phyloP scores from a whole-genome alignment of 1,139 yeast genomes.

The Candida glucosophila region DNA sequence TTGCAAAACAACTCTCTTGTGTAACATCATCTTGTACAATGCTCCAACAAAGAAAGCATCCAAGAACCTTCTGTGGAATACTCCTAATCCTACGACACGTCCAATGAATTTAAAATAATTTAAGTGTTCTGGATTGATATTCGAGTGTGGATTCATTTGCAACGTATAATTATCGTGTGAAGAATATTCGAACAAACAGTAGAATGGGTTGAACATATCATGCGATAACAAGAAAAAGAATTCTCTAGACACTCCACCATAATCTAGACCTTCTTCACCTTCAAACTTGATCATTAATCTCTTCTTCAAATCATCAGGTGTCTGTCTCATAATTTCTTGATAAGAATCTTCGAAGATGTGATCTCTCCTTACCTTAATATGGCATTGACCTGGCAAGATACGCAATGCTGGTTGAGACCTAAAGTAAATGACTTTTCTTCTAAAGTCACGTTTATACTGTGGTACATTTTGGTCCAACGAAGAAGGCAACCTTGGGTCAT shows the following conservation, averaged over 20 bases:
- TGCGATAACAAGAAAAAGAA: slow-evolving; percentile 92
- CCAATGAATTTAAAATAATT: slow-evolving; percentile 97
- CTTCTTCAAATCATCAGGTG: slow-evolving; percentile 96
- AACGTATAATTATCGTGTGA: slow-evolving; percentile 96
- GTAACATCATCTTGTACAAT: slow-evolving; percentile 93
- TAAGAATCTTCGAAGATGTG: slow-evolving; percentile 95
- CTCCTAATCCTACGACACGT: slow-evolving; percentile 95
- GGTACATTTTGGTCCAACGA: slow-evolving; percentile 97
- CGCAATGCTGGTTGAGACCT: slow-evolving; percentile 97
- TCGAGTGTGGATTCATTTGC: slow-evolving; percentile 97
- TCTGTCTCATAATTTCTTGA: slow-evolving; percentile 97
- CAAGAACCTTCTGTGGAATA: slow-evolving; percentile 93
- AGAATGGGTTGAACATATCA: slow-evolving; percentile 98
- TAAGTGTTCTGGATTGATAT: slow-evolving; percentile 94
- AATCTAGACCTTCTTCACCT: slow-evolving; percentile 98
- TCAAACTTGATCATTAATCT: slow-evolving; percentile 96
- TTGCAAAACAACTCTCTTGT: slow-evolving; percentile 86
- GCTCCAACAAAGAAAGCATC: slow-evolving; percentile 99
- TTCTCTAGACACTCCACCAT: slow-evolving; percentile 98
- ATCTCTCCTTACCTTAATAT: slow-evolving; percentile 93
- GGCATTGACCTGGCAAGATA: slow-evolving; percentile 97
- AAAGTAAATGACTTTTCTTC: slow-evolving; percentile 94
- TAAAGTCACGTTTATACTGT: slow-evolving; percentile 96
- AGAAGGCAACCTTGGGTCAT: slow-evolving; percentile 96
- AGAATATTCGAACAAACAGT: slow-evolving; percentile 92